Conservation (phyloP, 768 basidiomycete species). For the Phlebiopsis gigantea region DNA sequence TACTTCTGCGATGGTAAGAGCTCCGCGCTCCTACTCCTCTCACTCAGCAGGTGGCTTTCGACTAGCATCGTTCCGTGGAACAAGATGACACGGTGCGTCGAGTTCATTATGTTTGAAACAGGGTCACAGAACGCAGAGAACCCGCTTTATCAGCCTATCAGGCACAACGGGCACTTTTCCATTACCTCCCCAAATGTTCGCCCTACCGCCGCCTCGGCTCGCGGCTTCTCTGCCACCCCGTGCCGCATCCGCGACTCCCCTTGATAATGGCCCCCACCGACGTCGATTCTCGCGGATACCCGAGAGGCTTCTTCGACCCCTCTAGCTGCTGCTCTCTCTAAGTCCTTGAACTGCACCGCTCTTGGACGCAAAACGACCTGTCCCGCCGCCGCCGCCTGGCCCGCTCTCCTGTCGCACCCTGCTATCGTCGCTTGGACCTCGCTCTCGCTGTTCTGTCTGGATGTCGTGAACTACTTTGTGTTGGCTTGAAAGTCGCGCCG, state of each 20-base stretch:
- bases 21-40: not conserved
- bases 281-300: conserved; percentile 41
- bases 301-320: conserved; percentile 29
- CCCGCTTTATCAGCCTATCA: not conserved
- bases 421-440: no score
- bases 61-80: not conserved
- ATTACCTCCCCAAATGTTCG: not conserved
- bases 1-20: not conserved
- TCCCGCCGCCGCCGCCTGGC: not conserved
- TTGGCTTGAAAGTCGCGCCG: not conserved
- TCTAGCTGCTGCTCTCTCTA: not conserved
- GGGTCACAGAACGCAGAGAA: not conserved
- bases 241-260: not conserved
- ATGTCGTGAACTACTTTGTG: not conserved
- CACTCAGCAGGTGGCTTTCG: conserved; percentile 1
- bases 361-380: not conserved
- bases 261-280: not conserved
- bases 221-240: not conserved
- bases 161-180: not conserved
- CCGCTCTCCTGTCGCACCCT: not conserved
- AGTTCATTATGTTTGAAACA: not conserved
- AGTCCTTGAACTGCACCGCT: not conserved
- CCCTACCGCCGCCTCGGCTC: not conserved
- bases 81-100: not conserved
- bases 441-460: not conserved